Evolutionary conservation across 2,329 filamentous ascomycete species (phyloP), one percentile per base, ranked within the genome.

Genomic region (Trichoderma sp.): DNA sequence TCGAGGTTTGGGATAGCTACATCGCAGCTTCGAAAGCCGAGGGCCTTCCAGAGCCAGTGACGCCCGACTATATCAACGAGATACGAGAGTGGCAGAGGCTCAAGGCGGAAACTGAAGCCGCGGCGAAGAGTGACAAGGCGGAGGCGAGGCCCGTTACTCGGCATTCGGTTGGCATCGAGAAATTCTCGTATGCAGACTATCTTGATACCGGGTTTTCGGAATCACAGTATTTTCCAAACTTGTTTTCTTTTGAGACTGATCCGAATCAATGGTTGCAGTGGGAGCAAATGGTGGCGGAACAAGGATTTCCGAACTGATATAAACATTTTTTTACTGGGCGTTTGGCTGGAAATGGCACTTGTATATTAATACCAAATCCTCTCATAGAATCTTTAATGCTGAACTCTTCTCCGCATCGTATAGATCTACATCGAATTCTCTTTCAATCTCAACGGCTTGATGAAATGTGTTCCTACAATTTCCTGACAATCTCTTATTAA

Each of bases 221-320:
- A 7, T 45, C 35, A 1, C 68, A 63, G 12, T 45, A 63, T 7
- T 64, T 72, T 14, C 68, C 68, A 6, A 72, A 60, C 3, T 9
- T 72, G 14, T 24, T 56, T 27, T 63, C 56, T 9, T 72, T 72
- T 72, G 68, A 72, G 9, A 50, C 35, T 2, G 68, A 72, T 63
- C 56, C 59, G 6, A 72, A 63, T 14, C 56, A 72, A 16, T 72
- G 68, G 68, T 5, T 72, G 38, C 68, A 72, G 38, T 72, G 59
- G 59, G 68, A 72, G 4, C 68, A 72, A 29, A 27, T 72, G 29
- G 24, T 72, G n/a, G 35, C 38, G 18, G 68, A 72, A n/a, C 68
- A 72, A 16, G 9, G 38, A 24, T 16, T 71, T 35, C 41, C 33
- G 11, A 33, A 12, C 8, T 45, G 41, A 45, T 45, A 45, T 4